Evolutionary conservation across 192 early-diverging fungal genomes (phyloP).

Genomic region (Gamsiella multidivaricata): DNA sequence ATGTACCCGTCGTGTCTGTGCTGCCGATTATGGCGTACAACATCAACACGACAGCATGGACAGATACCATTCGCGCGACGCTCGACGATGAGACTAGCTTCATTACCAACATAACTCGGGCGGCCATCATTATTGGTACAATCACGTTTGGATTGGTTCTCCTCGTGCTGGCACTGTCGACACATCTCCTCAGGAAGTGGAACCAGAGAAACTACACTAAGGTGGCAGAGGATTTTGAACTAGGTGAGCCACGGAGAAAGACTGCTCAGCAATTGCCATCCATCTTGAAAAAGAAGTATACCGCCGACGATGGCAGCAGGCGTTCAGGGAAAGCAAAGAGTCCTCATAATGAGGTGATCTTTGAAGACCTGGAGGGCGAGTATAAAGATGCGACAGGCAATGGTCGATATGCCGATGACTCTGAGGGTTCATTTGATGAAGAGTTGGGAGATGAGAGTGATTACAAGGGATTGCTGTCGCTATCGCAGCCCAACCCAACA

Average conservation of each 20-base stretch:
- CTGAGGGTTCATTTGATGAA: slow-evolving; percentile 10
- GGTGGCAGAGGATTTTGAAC: slow-evolving; percentile 31
- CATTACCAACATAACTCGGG: slow-evolving; percentile 27
- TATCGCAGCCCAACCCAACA: slow-evolving; percentile 21
- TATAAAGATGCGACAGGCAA: slow-evolving; percentile 11
- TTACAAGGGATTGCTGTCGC: slow-evolving; percentile 26
- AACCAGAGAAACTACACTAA: slow-evolving; percentile 44
- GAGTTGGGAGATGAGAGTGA: slow-evolving; percentile 15
- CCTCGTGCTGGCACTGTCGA: slow-evolving; percentile 30
- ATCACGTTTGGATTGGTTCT: slow-evolving; percentile 15
- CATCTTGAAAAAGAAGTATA: slow-evolving; percentile 44
- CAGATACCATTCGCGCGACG: slow-evolving; percentile 32
- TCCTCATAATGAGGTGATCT: slow-evolving; percentile 29
- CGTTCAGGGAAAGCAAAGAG: background rate
- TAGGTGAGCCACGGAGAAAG: slow-evolving; percentile 25
- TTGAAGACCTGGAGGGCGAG: slow-evolving; percentile 27
- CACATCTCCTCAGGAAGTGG: slow-evolving; percentile 39
- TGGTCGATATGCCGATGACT: background rate
- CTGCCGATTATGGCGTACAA: slow-evolving; percentile 38
- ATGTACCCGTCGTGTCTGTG: slow-evolving; percentile 13
- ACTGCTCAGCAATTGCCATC: slow-evolving; percentile 25
- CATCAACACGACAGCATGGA: slow-evolving; percentile 36
- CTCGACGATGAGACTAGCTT: slow-evolving; percentile 21
- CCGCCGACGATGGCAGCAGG: background rate
- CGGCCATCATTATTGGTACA: slow-evolving; percentile 36